Conservation (phyloP, 2,329 filamentous ascomycete genomes). For the Salinomyces thailandicus region DNA sequence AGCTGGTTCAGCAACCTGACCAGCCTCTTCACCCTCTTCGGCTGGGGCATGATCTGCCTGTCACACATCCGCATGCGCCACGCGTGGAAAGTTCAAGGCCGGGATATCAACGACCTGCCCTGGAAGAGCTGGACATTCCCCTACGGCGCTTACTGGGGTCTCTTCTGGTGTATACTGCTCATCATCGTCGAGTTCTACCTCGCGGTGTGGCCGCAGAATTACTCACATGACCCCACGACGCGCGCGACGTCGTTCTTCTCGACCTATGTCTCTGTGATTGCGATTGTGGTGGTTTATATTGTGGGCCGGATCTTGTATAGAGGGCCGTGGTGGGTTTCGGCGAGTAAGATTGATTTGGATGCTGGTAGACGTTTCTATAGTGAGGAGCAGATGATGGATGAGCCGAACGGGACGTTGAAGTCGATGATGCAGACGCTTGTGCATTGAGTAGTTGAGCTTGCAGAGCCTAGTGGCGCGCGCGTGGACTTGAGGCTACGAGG, state of each 20-base stretch:
- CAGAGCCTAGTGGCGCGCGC: too few relatives aligned
- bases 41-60: constrained; percentile 27
- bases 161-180: constrained; percentile 35
- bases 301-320: constrained; percentile 33
- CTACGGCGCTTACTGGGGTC: constrained; percentile 34
- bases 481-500: too few relatives aligned
- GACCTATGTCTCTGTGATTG: constrained; percentile 36
- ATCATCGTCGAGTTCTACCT: constrained; percentile 41
- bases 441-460: too few relatives aligned
- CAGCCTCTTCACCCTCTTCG: constrained; percentile 29
- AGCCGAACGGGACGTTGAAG: constrained; percentile 9
- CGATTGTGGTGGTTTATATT: constrained; percentile 34
- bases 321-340: constrained; percentile 28
- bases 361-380: constrained; percentile 21
- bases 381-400: constrained; percentile 6
- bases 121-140: constrained; percentile 39
- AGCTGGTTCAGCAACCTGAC: constrained; percentile 26
- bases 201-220: constrained; percentile 34
- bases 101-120: constrained; percentile 35
- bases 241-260: constrained; percentile 37
- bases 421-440: not conserved
- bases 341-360: constrained; percentile 28
- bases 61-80: constrained; percentile 59
- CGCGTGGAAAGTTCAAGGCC: constrained; percentile 49
- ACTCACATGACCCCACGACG: constrained; percentile 8